Evolutionary conservation across 768 basidiomycete genomes (phyloP).

Genomic region (Termitomyces sp.): DNA sequence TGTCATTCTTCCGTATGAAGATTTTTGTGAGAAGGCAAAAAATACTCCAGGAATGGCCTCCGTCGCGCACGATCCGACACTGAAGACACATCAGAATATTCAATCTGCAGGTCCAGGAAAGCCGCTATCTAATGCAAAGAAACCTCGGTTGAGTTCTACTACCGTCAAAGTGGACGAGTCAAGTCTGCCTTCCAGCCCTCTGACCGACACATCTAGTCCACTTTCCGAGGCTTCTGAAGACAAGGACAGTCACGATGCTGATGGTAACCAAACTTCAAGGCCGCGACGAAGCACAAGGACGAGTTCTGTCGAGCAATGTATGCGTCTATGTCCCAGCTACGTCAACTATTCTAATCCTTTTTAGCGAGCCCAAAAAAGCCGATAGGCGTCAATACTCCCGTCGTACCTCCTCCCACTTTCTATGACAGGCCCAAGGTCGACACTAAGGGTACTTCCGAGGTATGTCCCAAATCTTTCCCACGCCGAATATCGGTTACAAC

Average conservation of each 20-base stretch:
- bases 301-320: constrained; percentile 52
- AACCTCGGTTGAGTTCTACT: constrained; percentile 37
- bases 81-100: constrained; percentile 55
- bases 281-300: constrained; percentile 54
- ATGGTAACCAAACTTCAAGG: constrained; percentile 38
- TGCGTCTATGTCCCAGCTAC: constrained; percentile 20
- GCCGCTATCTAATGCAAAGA: background rate
- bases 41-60: constrained; percentile 56
- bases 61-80: constrained; percentile 42
- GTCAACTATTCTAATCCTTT: constrained; percentile 8
- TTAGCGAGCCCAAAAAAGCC: constrained; percentile 38
- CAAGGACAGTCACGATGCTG: constrained; percentile 56
- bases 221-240: constrained; percentile 83
- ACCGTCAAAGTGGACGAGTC: constrained; percentile 39
- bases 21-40: constrained; percentile 76
- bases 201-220: constrained; percentile 75
- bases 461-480: constrained; percentile 35
- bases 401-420: constrained; percentile 46
- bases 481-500: constrained; percentile 24
- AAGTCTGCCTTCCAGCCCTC: constrained; percentile 70
- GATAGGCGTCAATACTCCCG: constrained; percentile 23
- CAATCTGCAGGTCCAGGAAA: constrained; percentile 33
- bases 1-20: constrained; percentile 95
- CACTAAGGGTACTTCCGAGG: constrained; percentile 51
- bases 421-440: constrained; percentile 45